Base-by-base conservation (phyloP, 139 green algal genomes). In the Limnomonas spitsbergensis region DNA sequence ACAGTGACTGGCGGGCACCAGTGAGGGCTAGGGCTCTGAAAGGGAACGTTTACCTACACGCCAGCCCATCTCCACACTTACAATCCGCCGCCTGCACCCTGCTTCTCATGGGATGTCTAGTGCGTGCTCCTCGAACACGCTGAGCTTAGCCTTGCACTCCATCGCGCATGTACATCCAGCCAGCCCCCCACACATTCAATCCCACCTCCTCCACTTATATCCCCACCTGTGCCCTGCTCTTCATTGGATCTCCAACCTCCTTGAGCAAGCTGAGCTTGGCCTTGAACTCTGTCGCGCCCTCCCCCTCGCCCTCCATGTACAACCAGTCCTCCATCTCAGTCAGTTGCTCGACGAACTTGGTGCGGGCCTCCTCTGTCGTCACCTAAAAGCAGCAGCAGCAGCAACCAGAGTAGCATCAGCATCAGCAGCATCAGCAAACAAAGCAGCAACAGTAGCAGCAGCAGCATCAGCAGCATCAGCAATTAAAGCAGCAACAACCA, bases 251-350 rank as follows among this genome's bases (percentile, higher is more conserved):
- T 1, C 83, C 86, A n/a, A 85, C 71, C 40, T 79, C 54, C 42
- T 86, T 53, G 31, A 95, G 83, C 80, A 83, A 42, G n/a, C 74
- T 77, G 39, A 93, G 81, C 71, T 88, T 83, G 38, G 71, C 38
- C 35, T 53, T 67, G 78, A 82, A 83, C 73, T 75, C 74, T 4
- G 73, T 42, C 34, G 76, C 66, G 1, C 38, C 76, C 75, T 73
- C 56, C 7, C 0, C 76, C 31, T 93, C 94, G 24, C 91, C 94
- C 39, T 97, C 94, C 66, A 88, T 90, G 40, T 98, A 98, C 82
- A 98, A 84, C 95, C 95, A 98, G 78, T 98, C 95, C 88, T 98
- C 95, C 4, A 81, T 85, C 2, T 90, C 90, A 39, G 37, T 89
- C 29, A 98, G 87, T 66, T 84, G 66, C 20, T 42, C 72, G 2